A percentile compares a stretch with the other conserved stretches of the same genome.
phyloP scores from a whole-genome alignment of 2,329 filamentous ascomycete species.

The Monosporascus ibericus region DNA sequence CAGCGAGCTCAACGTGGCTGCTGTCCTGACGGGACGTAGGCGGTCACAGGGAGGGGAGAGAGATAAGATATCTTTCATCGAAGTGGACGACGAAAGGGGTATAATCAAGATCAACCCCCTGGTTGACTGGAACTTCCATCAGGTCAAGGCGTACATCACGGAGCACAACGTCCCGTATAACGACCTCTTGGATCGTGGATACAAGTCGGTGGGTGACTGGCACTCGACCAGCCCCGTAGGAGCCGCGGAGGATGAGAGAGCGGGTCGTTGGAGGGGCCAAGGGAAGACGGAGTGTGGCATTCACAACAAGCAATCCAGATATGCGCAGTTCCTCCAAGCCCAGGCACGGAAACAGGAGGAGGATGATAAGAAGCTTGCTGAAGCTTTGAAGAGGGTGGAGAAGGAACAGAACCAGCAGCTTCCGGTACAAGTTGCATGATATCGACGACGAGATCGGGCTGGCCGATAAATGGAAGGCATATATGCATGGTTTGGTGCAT shows the following conservation, averaged over 20 bases:
- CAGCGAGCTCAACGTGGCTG: constrained; percentile 76
- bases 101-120: constrained; percentile 97
- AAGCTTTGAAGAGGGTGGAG: constrained; percentile 16
- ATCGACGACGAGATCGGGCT: background rate
- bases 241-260: constrained; percentile 90
- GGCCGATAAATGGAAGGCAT: background rate
- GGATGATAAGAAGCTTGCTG: constrained; percentile 18
- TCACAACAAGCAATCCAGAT: constrained; percentile 94
- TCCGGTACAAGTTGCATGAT: background rate
- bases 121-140: constrained; percentile 86
- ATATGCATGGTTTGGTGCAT: background rate
- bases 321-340: constrained; percentile 75
- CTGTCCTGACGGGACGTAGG: constrained; percentile 86
- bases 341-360: constrained; percentile 64
- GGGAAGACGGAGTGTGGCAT: constrained; percentile 97
- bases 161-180: constrained; percentile 92
- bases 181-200: constrained; percentile 81
- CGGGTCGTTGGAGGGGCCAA: constrained; percentile 94
- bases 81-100: constrained; percentile 80
- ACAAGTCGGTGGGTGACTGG: constrained; percentile 98
- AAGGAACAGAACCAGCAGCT: constrained; percentile 1
- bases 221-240: constrained; percentile 89
- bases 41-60: constrained; percentile 90
- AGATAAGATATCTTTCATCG: constrained; percentile 83
- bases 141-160: constrained; percentile 83